Conservation (phyloP, 2,329 filamentous ascomycete species). For the Mollisia scopiformis region DNA sequence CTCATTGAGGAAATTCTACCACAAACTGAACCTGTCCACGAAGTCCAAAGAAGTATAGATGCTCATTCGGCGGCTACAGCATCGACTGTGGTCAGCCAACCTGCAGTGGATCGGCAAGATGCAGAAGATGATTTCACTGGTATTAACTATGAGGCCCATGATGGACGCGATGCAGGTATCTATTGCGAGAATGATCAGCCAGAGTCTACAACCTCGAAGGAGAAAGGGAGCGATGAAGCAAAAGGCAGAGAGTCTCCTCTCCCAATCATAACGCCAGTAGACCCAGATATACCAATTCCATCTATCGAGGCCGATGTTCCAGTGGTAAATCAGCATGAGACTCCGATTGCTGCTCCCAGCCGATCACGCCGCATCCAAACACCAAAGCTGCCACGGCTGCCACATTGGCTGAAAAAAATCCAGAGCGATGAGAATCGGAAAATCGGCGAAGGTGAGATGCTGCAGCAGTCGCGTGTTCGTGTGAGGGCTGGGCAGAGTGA, state of each 20-base stretch:
- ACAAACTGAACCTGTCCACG: not conserved
- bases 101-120: not conserved
- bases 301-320: not conserved
- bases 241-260: not conserved
- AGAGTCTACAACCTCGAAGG: not conserved
- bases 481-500: not conserved
- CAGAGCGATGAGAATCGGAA: not conserved
- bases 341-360: not conserved
- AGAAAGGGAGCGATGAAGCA: not conserved
- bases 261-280: not conserved
- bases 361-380: not conserved
- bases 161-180: not conserved
- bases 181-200: not conserved
- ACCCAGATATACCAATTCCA: constrained; percentile 3
- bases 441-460: not conserved
- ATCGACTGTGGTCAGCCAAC: not conserved
- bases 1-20: not conserved
- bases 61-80: not conserved
- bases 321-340: not conserved
- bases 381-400: not conserved
- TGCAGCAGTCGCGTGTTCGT: not conserved
- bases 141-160: not conserved
- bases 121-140: not conserved
- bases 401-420: not conserved
- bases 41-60: not conserved